Conservation (phyloP, 2,329 filamentous ascomycete species). For the Ophiocordyceps sinensis region DNA sequence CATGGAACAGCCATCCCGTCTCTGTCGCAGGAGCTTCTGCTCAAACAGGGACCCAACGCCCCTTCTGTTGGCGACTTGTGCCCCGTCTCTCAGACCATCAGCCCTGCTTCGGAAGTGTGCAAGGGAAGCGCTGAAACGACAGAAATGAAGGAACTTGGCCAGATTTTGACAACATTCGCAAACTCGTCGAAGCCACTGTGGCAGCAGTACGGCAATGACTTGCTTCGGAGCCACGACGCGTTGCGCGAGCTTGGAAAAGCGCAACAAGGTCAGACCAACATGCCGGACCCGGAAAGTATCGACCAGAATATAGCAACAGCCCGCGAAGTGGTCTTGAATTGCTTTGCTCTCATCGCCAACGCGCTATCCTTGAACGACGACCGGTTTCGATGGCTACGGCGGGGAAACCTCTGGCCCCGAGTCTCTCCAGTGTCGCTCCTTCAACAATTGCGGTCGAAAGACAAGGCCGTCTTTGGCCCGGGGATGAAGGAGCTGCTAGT, state of each 20-base stretch:
- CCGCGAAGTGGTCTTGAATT: not conserved
- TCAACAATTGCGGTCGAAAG: constrained; percentile 23
- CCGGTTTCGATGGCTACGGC: constrained; percentile 21
- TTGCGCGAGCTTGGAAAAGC: not conserved
- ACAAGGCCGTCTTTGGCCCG: constrained; percentile 12
- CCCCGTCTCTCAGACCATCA: not conserved
- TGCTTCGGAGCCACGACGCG: constrained; percentile 2
- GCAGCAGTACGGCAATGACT: constrained; percentile 8
- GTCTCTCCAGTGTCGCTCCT: constrained; percentile 28
- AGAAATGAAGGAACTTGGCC: not conserved
- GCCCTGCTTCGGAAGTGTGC: not conserved
- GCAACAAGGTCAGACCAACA: not conserved
- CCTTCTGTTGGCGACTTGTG: not conserved
- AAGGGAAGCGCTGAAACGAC: too few species aligned
- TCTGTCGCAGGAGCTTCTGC: not conserved
- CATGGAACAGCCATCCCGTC: not conserved
- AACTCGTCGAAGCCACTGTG: constrained; percentile 1
- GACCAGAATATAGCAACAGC: not conserved
- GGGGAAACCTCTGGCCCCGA: constrained; percentile 29
- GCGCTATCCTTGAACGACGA: not conserved
- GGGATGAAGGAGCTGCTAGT: constrained; percentile 26
- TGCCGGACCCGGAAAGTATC: not conserved
- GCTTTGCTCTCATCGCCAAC: not conserved
- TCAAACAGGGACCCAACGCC: not conserved
- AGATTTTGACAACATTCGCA: constrained; percentile 1